Evolutionary conservation across 2,329 filamentous ascomycete species (phyloP), one percentile per base, ranked within the genome.

Genomic region (Cylindrodendrum hubeiense): DNA sequence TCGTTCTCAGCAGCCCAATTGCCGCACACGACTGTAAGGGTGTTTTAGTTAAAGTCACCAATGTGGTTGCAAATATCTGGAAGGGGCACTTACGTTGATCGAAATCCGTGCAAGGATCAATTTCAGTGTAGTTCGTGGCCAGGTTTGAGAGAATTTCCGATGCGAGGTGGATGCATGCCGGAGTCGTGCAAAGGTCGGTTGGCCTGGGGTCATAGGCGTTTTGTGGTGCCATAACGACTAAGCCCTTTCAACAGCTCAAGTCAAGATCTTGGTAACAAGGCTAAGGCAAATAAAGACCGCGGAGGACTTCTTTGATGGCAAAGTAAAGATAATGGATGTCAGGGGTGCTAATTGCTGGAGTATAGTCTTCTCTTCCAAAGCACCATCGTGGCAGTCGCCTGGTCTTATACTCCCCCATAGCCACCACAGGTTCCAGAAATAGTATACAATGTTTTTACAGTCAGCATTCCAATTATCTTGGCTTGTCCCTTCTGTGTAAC

Each of bases 61-160:
- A 30, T 3, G 5, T 4, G 26, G 3, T 34, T 9, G 7, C 17
- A 93, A 21, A 89, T 89, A 22, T 37, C 47, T 63, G n/a, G 9
- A 24, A n/a, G 9, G 19, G 22, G 0, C 2, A 21, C 64, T 46
- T 34, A 60, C 89, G 85, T 74, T 89, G 82, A 65, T 92, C 89
- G 65, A 93, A 93, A 72, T 92, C 79, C n/a, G 83, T 85, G 71
- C 91, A 93, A 2, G 91, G 87, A 74, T 93, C 89, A 41, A 93
- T 80, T 3, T 87, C 78, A 64, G 86, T 82, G 76, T 91, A 90
- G 54, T 89, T 67, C 12, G 71, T 67, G 2, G 76, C 73, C 0
- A 79, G 60, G 13, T 70, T 75, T 21, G 70, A 71, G 0, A 77
- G 61, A 12, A 78, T 71, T 24, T 78, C 74, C 0, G 76, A 76